These are phyloP conservation scores for Pseudocercospora musae DNA, from an alignment of 2,329 filamentous ascomycete genomes.

Conservation along the genomic window DNA sequence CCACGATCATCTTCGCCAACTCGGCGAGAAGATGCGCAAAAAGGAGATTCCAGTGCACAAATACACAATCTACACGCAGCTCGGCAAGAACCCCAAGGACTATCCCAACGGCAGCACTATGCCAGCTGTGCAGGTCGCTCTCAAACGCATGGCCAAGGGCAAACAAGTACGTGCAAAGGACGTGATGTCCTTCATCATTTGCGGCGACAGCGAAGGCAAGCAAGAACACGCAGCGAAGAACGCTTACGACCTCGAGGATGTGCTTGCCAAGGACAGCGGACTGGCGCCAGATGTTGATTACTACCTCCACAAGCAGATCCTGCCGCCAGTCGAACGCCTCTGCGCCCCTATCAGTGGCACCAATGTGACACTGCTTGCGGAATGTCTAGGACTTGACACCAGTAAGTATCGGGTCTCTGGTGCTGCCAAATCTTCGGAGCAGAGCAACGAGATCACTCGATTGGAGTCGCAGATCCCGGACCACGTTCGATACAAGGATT, in stretches of 20 bases:
- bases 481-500: constrained; percentile 80
- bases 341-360: constrained; percentile 95
- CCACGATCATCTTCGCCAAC: constrained; percentile 85
- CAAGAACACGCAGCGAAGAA: constrained; percentile 76
- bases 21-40: constrained; percentile 82
- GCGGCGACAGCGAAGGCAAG: constrained; percentile 61
- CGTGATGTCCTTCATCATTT: constrained; percentile 94
- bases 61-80: constrained; percentile 97
- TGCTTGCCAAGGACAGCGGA: constrained; percentile 70
- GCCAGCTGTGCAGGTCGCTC: constrained; percentile 94
- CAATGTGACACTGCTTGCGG: constrained; percentile 82
- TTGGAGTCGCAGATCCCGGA: constrained; percentile 94
- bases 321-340: constrained; percentile 94
- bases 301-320: constrained; percentile 97
- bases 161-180: constrained; percentile 89
- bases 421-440: constrained; percentile 50
- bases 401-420: constrained; percentile 75
- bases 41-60: constrained; percentile 71
- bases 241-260: constrained; percentile 81
- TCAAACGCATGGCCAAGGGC: constrained; percentile 80
- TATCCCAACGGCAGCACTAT: constrained; percentile 93
- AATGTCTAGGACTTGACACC: constrained; percentile 88
- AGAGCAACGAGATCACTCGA: constrained; percentile 72
- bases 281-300: constrained; percentile 92
- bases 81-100: constrained; percentile 88